Evolutionary conservation across 768 basidiomycete genomes (phyloP).

Genomic region (Phaffia tasmanica): DNA sequence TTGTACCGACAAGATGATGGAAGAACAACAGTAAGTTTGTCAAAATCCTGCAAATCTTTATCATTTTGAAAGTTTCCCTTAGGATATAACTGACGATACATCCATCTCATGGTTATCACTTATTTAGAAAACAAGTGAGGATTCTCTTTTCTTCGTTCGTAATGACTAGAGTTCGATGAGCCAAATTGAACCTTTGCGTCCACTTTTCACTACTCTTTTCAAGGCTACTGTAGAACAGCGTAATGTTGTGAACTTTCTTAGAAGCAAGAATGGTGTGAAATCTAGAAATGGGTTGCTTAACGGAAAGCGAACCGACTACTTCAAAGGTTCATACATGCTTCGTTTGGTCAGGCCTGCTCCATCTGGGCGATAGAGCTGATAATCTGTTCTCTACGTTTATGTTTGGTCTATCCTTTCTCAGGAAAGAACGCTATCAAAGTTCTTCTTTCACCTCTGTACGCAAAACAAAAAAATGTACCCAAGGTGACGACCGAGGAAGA

Average conservation of each 20-base stretch:
- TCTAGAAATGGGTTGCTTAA: conserved; percentile 77
- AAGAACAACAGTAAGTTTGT: too few relatives aligned
- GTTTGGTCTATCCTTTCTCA: conserved; percentile 34
- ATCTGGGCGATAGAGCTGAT: background rate
- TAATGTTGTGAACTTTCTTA: conserved; percentile 73
- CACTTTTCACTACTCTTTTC: background rate
- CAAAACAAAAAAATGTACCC: conserved; percentile 59
- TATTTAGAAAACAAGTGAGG: too few relatives aligned
- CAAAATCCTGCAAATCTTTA: too few relatives aligned
- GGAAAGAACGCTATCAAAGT: conserved; percentile 90
- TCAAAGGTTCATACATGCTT: conserved; percentile 58
- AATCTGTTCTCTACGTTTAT: background rate
- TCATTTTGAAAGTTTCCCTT: too few relatives aligned
- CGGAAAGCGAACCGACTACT: conserved; percentile 93
- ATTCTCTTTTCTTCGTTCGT: too few relatives aligned
- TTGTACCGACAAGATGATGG: too few relatives aligned
- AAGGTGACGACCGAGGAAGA: conserved; percentile 63
- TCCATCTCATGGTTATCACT: too few relatives aligned
- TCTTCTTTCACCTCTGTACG: conserved; percentile 80
- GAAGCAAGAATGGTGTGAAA: conserved; percentile 78
- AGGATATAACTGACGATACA: too few relatives aligned
- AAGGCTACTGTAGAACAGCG: conserved; percentile 64
- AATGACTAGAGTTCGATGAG: too few relatives aligned
- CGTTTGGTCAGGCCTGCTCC: background rate
- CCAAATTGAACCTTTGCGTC: too few relatives aligned